Evolutionary conservation across 768 basidiomycete species (phyloP), one percentile per base, ranked within the genome.

Genomic region (Leucosporidium creatinivorum): DNA sequence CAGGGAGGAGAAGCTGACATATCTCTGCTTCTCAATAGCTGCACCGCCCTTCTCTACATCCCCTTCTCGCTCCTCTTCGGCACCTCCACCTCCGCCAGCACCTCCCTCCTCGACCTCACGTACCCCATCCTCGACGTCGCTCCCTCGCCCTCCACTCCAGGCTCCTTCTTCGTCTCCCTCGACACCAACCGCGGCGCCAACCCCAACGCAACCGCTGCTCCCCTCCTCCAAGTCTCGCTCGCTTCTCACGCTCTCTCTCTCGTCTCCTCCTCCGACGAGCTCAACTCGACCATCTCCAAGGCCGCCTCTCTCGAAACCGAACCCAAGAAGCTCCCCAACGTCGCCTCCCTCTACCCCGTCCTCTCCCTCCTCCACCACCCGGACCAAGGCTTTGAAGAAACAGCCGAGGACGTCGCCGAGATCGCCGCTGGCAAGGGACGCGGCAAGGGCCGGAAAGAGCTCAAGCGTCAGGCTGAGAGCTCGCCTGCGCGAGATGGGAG

Each of bases 281-380:
- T 17, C 39, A 17, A 44, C 15, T 10, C 39, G 10, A 17, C 39
- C 39, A 44, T 44, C 39, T 44, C 39, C 39, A 44, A 44, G 13
- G 8, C 39, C 39, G 39, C 39, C 8, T 44, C 39, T 13, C 15
- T 44, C 10, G 39, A 44, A 15, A 44, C 39, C 8, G 39, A 44
- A 13, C 39, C 8, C 8, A 44, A 44, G 39, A 44, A 55, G 26
- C 49, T 66, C 58, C 7, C 52, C 23, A 28, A 25, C 6, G 28
- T 63, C 50, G 28, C 28, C 5, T 62, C 55, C 17, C 62, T 73
- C 30, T 73, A 73, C 64, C 72, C 72, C 17, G 52, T 65, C 28
- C 49, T 73, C 10, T 60, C 58, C 52, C 61, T 69, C 51, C 39
- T 73, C 6, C 70, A 68, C 56, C 70, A 72, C 61, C 55, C 55